Percentiles rank a stretch among this genome's conserved stretches.
These are phyloP conservation scores for Persicaria tinctoria DNA, from an alignment of 148 eudicot genomes.

Conservation along the genomic window DNA sequence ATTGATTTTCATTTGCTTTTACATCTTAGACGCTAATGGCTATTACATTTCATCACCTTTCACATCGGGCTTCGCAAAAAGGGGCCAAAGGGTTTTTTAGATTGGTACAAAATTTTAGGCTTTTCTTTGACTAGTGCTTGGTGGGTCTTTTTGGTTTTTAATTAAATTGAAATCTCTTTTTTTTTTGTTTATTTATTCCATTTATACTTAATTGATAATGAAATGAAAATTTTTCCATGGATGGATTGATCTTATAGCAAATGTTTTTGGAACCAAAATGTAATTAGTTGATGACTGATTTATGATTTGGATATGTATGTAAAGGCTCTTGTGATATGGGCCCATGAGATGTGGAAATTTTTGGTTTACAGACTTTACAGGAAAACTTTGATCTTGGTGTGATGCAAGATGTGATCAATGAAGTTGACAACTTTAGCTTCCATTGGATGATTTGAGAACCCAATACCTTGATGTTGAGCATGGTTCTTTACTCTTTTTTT, in stretches of 20 bases:
- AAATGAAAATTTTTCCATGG: not conserved
- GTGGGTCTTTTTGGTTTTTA: constrained; percentile 1
- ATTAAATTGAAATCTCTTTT: not conserved
- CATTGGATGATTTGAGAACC: not conserved
- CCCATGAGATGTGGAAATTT: not conserved
- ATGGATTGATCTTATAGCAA: not conserved
- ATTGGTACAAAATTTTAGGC: constrained; percentile 4
- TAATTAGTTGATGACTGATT: not conserved
- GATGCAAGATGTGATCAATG: constrained; percentile 3
- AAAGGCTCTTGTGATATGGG: constrained; percentile 1
- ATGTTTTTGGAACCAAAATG: not conserved
- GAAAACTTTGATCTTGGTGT: not conserved
- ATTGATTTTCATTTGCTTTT: constrained; percentile 10
- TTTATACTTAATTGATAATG: not conserved
- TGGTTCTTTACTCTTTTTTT: not conserved
- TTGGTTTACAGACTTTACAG: not conserved
- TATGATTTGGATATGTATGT: constrained; percentile 2
- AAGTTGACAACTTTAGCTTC: constrained; percentile 8
- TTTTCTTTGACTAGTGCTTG: not conserved
- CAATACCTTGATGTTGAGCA: constrained; percentile 1
- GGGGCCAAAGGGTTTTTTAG: not conserved
- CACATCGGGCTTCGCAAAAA: not conserved
- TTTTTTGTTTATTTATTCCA: not conserved
- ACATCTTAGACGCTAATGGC: not conserved
- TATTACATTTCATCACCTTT: constrained; percentile 1